A percentile compares a stretch with the other conserved stretches of the same genome.
phyloP scores from a whole-genome alignment of 1,284 basidiomycete species.

The Ganoderma sinense region DNA sequence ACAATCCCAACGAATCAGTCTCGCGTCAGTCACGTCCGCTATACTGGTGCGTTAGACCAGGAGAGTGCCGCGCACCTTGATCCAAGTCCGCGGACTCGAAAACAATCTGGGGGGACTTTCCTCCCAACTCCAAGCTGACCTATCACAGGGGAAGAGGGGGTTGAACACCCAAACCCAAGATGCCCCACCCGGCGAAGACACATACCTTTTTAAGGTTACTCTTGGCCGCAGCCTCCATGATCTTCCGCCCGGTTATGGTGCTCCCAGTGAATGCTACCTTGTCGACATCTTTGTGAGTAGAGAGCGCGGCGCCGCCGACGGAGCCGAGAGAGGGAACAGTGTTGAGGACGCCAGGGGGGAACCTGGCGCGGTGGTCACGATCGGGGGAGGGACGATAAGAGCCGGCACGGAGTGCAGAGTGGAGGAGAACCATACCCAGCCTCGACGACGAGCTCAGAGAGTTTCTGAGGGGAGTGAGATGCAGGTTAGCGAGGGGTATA shows the following conservation, averaged over 20 bases:
- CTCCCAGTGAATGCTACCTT: slow-evolving; percentile 88
- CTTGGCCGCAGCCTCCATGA: slow-evolving; percentile 93
- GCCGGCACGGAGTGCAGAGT: slow-evolving; percentile 13
- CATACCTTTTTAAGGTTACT: slow-evolving; percentile 89
- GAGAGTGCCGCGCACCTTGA: slow-evolving; percentile 58
- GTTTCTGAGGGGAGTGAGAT: slow-evolving; percentile 57
- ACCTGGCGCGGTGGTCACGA: slow-evolving; percentile 54
- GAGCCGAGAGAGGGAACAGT: slow-evolving; percentile 84
- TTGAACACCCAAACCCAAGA: not conserved
- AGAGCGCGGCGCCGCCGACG: slow-evolving; percentile 86
- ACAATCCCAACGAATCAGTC: not conserved
- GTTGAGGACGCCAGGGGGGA: slow-evolving; percentile 94
- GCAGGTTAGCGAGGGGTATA: not conserved
- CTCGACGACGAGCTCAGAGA: slow-evolving; percentile 73
- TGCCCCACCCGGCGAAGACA: not conserved
- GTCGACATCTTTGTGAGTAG: slow-evolving; percentile 82
- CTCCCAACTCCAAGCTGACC: slow-evolving; percentile 93
- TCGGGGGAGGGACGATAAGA: slow-evolving; percentile 4
- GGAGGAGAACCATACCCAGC: slow-evolving; percentile 30
- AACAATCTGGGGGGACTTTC: slow-evolving; percentile 92
- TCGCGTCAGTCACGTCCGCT: not conserved
- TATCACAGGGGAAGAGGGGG: slow-evolving; percentile 37
- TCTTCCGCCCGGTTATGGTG: slow-evolving; percentile 89
- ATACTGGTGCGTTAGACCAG: not conserved
- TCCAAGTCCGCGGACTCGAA: slow-evolving; percentile 87